A percentile compares a stretch with the other conserved stretches of the same genome.
These are phyloP conservation scores for Hortiboletus campestris DNA, from an alignment of 768 basidiomycete species.

Conservation along the genomic window DNA sequence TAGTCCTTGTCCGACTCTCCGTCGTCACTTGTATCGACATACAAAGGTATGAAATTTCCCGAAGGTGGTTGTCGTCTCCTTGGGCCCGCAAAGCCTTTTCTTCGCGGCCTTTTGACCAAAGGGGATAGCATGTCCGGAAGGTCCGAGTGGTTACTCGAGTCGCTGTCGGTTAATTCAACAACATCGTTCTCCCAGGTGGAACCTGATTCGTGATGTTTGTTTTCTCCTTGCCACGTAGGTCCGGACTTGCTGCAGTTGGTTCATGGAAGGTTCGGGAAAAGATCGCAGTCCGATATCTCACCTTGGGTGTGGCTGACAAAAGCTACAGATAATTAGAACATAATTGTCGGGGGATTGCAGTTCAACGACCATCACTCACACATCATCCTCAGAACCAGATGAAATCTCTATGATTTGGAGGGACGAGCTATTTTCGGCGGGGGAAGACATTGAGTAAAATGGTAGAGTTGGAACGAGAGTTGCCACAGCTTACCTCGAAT, in stretches of 20 bases:
- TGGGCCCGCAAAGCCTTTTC: neutral
- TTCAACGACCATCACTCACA: conserved; percentile 22
- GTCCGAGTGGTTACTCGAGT: conserved; percentile 17
- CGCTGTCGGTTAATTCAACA: conserved; percentile 33
- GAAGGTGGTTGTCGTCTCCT: conserved; percentile 7
- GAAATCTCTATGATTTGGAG: conserved; percentile 54
- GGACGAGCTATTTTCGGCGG: neutral
- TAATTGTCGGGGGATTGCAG: neutral
- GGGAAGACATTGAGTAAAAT: neutral
- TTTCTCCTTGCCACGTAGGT: neutral
- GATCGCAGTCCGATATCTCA: conserved; percentile 5
- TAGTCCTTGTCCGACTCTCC: conserved; percentile 34
- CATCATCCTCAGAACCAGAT: conserved; percentile 44
- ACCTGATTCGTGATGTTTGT: neutral
- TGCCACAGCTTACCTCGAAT: conserved; percentile 27
- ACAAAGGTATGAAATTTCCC: conserved; percentile 19
- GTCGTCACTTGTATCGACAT: conserved; percentile 33
- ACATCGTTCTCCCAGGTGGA: conserved; percentile 14
- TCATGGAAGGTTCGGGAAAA: conserved; percentile 1
- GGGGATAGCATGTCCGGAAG: conserved; percentile 26
- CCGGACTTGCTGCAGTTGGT: conserved; percentile 3
- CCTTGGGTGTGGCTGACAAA: conserved; percentile 8
- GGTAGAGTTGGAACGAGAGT: neutral
- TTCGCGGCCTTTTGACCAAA: conserved; percentile 15
- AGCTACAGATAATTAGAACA: conserved; percentile 1